Evolutionary conservation across 345 rosid genomes (phyloP).

Genomic region (Linum trigynum): DNA sequence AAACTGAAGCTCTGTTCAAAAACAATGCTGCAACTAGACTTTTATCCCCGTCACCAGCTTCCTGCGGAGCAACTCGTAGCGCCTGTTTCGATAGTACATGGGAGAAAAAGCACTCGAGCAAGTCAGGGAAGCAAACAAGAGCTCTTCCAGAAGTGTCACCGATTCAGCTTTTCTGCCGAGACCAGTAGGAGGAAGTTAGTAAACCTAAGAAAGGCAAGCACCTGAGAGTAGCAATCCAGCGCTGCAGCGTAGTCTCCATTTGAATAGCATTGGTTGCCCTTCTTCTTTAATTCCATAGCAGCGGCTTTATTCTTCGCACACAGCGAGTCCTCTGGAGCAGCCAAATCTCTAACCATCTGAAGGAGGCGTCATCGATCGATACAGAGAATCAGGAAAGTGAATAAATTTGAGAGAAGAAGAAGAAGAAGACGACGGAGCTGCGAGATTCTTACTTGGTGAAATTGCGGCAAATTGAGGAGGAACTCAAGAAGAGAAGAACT

Average conservation of each 20-base stretch:
- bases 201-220: slow-evolving; percentile 6
- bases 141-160: not conserved
- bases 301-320: slow-evolving; percentile 48
- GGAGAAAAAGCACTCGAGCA: not conserved
- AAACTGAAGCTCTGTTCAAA: slow-evolving; percentile 59
- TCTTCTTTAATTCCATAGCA: slow-evolving; percentile 52
- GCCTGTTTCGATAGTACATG: slow-evolving; percentile 30
- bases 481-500: slow-evolving; percentile 46
- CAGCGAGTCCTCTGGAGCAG: slow-evolving; percentile 33
- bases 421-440: not conserved
- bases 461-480: slow-evolving; percentile 37
- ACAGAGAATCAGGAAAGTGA: not conserved
- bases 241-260: slow-evolving; percentile 36
- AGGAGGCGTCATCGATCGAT: not conserved
- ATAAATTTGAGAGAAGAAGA: not conserved
- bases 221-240: slow-evolving; percentile 53
- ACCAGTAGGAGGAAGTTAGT: not conserved
- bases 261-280: slow-evolving; percentile 46
- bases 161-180: too few relatives aligned
- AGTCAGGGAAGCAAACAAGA: not conserved
- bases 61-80: slow-evolving; percentile 56
- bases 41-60: slow-evolving; percentile 42
- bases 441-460: slow-evolving; percentile 37
- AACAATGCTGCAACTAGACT: slow-evolving; percentile 62
- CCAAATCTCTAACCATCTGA: slow-evolving; percentile 47